Evolutionary conservation across 345 rosid species (phyloP).

Genomic region (Ceriops decandra): DNA sequence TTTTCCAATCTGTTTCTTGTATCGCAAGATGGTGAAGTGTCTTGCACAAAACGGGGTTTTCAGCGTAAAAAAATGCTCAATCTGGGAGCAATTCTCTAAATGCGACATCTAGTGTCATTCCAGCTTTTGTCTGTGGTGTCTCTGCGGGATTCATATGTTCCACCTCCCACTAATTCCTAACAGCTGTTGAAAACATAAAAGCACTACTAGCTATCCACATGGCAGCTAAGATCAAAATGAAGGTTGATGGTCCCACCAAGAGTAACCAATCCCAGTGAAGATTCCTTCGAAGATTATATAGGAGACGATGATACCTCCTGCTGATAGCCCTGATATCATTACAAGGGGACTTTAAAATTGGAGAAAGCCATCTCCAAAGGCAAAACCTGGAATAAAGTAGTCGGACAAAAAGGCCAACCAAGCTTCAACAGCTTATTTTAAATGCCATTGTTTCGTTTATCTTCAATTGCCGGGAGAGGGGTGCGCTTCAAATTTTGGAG

Average conservation of each 20-base stretch:
- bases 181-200: slow-evolving; percentile 14
- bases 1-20: background rate
- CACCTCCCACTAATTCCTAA: background rate
- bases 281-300: slow-evolving; percentile 27
- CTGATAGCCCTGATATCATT: slow-evolving; percentile 11
- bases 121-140: too few relatives aligned
- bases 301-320: slow-evolving; percentile 14
- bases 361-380: background rate
- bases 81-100: too few relatives aligned
- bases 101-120: too few relatives aligned
- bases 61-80: too few relatives aligned
- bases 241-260: slow-evolving; percentile 16
- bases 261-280: slow-evolving; percentile 23
- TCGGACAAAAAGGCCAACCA: background rate
- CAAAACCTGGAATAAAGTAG: background rate
- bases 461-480: too few relatives aligned
- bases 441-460: too few relatives aligned
- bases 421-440: too few relatives aligned
- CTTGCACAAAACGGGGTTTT: too few relatives aligned
- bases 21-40: slow-evolving; percentile 1
- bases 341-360: background rate
- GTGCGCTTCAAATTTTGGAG: too few relatives aligned
- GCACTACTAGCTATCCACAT: slow-evolving; percentile 19
- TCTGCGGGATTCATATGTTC: too few relatives aligned
- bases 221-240: slow-evolving; percentile 5